Conservation (phyloP, 352 stramenopile genomes). For the Phytophthora europaea region DNA sequence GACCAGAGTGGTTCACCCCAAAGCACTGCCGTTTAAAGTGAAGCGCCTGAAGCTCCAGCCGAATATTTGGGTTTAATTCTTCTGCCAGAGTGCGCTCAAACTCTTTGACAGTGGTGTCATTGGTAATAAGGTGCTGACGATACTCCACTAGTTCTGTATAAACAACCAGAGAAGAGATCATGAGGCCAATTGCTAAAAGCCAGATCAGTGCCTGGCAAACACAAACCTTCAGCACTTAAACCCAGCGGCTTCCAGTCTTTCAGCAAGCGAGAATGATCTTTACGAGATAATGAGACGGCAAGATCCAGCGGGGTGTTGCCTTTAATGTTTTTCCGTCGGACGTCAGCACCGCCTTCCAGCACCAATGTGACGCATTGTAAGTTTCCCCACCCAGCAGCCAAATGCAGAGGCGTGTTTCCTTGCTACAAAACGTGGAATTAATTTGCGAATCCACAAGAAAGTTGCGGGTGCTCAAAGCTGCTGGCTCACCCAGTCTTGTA, state of each 20-base stretch:
- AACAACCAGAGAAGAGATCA: neutral
- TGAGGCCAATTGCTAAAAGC: neutral
- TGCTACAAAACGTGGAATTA: constrained; percentile 35
- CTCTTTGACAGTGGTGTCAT: constrained; percentile 16
- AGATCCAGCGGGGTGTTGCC: constrained; percentile 56
- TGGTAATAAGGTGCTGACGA: constrained; percentile 21
- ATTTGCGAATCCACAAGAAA: neutral
- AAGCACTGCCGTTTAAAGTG: constrained; percentile 57
- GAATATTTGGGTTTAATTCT: constrained; percentile 46
- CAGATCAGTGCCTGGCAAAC: neutral
- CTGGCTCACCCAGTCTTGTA: constrained; percentile 51
- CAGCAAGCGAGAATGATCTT: constrained; percentile 52
- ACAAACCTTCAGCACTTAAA: constrained; percentile 51
- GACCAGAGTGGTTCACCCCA: constrained; percentile 42
- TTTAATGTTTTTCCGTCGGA: constrained; percentile 38
- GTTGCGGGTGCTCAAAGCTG: neutral
- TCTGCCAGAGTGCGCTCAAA: constrained; percentile 31
- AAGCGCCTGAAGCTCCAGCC: constrained; percentile 64
- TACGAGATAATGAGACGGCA: constrained; percentile 42
- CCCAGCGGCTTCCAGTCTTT: constrained; percentile 61
- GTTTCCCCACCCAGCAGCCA: constrained; percentile 77
- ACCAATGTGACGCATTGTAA: constrained; percentile 63
- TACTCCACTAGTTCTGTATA: constrained; percentile 42
- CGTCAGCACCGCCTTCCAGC: constrained; percentile 57
- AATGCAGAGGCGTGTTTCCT: constrained; percentile 75